Base-by-base conservation (phyloP, 768 basidiomycete genomes). In the Boletus eberwhitei region DNA sequence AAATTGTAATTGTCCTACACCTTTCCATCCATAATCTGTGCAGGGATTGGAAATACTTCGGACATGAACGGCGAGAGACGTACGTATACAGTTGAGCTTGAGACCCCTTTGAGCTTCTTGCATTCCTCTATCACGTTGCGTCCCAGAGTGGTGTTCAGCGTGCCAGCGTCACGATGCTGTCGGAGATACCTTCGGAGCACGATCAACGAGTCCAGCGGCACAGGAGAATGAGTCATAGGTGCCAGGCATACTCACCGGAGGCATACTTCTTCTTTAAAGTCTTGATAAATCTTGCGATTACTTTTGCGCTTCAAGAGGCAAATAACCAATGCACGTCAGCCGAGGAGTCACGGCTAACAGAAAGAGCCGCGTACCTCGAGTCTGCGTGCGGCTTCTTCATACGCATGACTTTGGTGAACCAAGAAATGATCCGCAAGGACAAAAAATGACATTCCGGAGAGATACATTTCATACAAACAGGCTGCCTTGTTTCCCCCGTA, bases 401-500 rank as follows among this genome's bases (percentile, higher is more conserved):
- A 93, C 19, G 75, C 71, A 63, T 93, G 92, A 58, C 84, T 90
- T 74, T 93, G 91, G 68, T 94, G 93, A 46, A 93, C 83, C 56
- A 95, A 75, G 64, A 94, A 95, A 69, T 95, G 90, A 68, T 94
- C 90, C 12, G 86, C 76, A 13, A 94, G 79, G 26, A 95, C 89
- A 65, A 86, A 90, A 71, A 84, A 93, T 22, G 85, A 85, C 37
- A 93, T 80, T 3, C 93, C 93, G 13, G 90, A 85, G 8, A 95
- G 75, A 72, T 91, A 92, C 83, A 95, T 90, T 68, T 93, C 93
- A 66, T 88, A 93, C 36, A 93, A 77, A 65, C 93, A 94, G 11
- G 93, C 92, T 2, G 93, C 93, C 69, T 95, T 95, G 76, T 95
- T 95, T 2, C 85, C 90, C 5, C 93, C 93, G 67, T 94, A 94